A percentile compares a stretch with the other conserved stretches of the same genome.
Conservation (phyloP, 208 protist species). For the Novymonas esmeraldas region DNA sequence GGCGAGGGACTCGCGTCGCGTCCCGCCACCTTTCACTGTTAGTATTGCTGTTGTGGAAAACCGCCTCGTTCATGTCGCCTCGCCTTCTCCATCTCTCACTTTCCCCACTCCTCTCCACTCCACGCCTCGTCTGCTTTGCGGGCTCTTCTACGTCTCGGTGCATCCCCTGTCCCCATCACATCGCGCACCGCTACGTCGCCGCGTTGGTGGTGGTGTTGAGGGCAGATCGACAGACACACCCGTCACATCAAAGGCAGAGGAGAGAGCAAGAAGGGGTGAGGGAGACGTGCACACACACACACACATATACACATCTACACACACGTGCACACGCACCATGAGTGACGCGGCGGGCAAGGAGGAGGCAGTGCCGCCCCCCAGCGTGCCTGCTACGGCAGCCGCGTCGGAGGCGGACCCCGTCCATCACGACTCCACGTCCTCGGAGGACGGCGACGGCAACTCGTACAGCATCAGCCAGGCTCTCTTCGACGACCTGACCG, state of each 20-base stretch:
- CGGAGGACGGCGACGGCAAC: slow-evolving; percentile 11
- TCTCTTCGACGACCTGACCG: slow-evolving; percentile 55
- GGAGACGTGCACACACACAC: neutral
- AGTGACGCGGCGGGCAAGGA: neutral
- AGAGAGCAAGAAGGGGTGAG: neutral
- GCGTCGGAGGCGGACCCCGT: too few species aligned
- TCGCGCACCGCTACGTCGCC: too few species aligned
- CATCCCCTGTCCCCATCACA: too few species aligned
- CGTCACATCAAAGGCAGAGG: neutral
- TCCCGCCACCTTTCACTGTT: too few species aligned
- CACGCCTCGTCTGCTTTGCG: neutral
- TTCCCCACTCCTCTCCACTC: neutral
- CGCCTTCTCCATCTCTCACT: too few species aligned
- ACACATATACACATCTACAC: neutral
- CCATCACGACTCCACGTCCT: slow-evolving; percentile 4
- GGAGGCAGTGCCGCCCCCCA: neutral
- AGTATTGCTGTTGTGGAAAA: too few species aligned
- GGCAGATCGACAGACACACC: neutral
- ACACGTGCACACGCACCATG: neutral
- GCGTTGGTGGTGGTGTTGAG: too few species aligned
- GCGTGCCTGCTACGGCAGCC: neutral
- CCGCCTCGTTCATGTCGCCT: too few species aligned
- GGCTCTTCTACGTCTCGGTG: too few species aligned
- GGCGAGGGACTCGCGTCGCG: too few species aligned
- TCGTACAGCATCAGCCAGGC: slow-evolving; percentile 57